These are phyloP conservation scores for Pyracantha coccinea DNA, from an alignment of 331 rosid genomes.

Conservation along the genomic window DNA sequence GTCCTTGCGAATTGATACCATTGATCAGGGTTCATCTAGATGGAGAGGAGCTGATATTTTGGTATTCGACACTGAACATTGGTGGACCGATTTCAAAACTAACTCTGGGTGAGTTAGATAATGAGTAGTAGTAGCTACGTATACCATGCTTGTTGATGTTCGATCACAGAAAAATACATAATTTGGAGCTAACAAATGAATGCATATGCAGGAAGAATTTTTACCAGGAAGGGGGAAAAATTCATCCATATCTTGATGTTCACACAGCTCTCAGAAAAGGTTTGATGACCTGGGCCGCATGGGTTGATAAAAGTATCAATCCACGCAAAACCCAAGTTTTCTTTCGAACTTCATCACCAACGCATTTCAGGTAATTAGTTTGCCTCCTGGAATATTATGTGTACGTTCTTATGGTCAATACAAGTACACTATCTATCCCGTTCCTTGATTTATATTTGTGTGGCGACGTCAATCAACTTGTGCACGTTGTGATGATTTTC, in stretches of 20 bases:
- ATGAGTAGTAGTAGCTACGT: background rate
- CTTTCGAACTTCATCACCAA: constrained; percentile 84
- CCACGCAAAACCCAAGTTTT: constrained; percentile 55
- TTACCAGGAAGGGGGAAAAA: constrained; percentile 76
- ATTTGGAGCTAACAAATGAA: background rate
- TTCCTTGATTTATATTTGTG: background rate
- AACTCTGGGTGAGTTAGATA: constrained; percentile 68
- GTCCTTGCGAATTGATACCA: constrained; percentile 54
- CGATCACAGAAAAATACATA: too few relatives aligned
- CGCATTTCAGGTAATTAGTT: constrained; percentile 83
- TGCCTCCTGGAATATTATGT: background rate
- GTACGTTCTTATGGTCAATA: too few relatives aligned
- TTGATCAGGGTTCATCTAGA: constrained; percentile 79
- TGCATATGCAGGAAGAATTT: constrained; percentile 49
- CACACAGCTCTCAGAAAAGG: constrained; percentile 70
- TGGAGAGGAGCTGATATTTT: constrained; percentile 91
- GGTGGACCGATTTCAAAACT: constrained; percentile 97
- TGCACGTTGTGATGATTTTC: background rate
- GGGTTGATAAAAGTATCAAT: constrained; percentile 69
- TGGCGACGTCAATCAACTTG: background rate
- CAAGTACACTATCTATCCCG: too few relatives aligned
- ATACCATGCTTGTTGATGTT: background rate
- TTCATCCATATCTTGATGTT: constrained; percentile 66
- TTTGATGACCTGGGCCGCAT: constrained; percentile 75
- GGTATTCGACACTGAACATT: constrained; percentile 91